Evolutionary conservation across 2,329 filamentous ascomycete genomes (phyloP).

Genomic region (Cylindrodendrum hubeiense): DNA sequence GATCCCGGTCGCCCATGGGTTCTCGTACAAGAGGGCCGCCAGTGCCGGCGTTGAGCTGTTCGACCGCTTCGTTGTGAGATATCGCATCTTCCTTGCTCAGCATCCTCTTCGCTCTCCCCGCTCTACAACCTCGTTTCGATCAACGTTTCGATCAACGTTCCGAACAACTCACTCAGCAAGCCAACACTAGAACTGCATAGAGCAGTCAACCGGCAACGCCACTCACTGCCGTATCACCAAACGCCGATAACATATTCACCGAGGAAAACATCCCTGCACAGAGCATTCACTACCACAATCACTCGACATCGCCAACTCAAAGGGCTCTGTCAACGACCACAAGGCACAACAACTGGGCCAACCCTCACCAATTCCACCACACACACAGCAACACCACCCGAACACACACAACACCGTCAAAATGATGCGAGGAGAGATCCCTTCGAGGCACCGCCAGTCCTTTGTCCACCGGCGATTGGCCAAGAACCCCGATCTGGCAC

Average conservation of each 20-base stretch:
- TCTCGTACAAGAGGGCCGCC: slow-evolving; percentile 37
- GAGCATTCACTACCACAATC: background rate
- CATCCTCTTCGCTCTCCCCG: slow-evolving; percentile 5
- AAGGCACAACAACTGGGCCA: background rate
- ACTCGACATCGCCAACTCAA: background rate
- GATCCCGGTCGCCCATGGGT: slow-evolving; percentile 30
- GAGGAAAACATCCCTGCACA: background rate
- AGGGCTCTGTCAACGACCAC: background rate
- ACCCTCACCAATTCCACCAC: slow-evolving; percentile 1
- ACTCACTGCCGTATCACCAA: background rate
- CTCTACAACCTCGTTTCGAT: slow-evolving; percentile 6
- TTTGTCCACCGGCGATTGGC: slow-evolving; percentile 50
- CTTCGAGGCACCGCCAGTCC: slow-evolving; percentile 47
- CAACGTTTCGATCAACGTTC: too few species aligned
- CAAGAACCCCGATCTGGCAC: slow-evolving; percentile 64
- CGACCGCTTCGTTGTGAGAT: slow-evolving; percentile 29
- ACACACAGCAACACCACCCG: background rate
- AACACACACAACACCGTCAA: slow-evolving; percentile 31
- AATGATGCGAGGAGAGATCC: slow-evolving; percentile 51
- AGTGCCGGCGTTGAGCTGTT: slow-evolving; percentile 15
- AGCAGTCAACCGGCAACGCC: background rate
- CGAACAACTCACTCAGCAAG: background rate
- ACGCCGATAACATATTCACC: background rate
- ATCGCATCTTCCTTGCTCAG: slow-evolving; percentile 1
- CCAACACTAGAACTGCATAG: background rate